These are phyloP conservation scores for Chytriomyces hyalinus DNA, from an alignment of 192 early-diverging fungal genomes.

Conservation along the genomic window DNA sequence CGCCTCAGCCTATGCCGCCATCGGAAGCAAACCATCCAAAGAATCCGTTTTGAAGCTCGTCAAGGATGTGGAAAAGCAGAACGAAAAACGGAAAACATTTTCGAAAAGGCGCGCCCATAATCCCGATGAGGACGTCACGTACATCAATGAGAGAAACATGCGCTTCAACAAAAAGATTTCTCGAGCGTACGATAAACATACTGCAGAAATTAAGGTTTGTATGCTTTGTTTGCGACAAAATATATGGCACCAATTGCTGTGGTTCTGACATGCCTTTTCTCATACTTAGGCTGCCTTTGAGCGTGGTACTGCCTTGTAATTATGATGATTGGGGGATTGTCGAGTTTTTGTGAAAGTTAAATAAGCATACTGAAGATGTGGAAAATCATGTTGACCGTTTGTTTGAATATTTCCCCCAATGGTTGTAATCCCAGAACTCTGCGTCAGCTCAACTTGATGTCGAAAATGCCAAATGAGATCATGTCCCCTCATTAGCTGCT, in stretches of 20 bases:
- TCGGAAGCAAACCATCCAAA: conserved; percentile 63
- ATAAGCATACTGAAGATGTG: no score
- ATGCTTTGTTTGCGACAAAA: background rate
- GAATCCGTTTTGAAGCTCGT: conserved; percentile 75
- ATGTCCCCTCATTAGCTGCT: no score
- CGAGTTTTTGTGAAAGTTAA: no score
- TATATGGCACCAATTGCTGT: background rate
- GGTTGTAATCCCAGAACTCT: no score
- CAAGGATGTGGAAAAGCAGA: conserved; percentile 75
- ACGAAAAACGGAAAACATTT: conserved; percentile 53
- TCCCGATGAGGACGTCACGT: conserved; percentile 84
- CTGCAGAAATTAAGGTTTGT: conserved; percentile 87
- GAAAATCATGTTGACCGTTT: no score
- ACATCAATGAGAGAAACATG: conserved; percentile 96
- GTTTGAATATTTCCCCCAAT: no score
- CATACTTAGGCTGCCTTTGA: conserved; percentile 39
- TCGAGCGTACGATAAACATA: conserved; percentile 93
- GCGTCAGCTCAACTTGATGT: no score
- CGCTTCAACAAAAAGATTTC: conserved; percentile 96
- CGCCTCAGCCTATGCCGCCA: conserved; percentile 65
- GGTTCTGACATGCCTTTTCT: conserved; percentile 1
- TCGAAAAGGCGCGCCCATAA: conserved; percentile 73
- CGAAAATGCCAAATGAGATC: no score
- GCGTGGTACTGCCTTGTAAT: conserved; percentile 48
- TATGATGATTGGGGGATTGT: background rate